phyloP scores from a whole-genome alignment of 1,139 yeast species.

The Taphrina pruni region DNA sequence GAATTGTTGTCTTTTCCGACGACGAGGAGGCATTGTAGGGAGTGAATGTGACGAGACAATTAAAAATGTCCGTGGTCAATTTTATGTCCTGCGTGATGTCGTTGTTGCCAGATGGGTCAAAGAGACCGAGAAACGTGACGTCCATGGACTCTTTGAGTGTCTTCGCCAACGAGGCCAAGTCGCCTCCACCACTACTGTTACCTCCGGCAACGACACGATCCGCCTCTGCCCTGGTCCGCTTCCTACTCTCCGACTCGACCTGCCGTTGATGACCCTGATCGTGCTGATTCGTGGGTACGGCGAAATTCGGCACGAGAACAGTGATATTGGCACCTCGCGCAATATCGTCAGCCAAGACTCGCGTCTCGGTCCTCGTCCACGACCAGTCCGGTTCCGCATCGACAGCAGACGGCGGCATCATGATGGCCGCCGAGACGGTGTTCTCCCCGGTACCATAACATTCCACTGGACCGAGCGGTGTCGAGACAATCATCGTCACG shows the following conservation, averaged over 20 bases:
- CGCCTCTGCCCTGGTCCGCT: background rate
- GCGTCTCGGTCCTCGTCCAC: constrained; percentile 6
- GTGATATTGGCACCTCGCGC: constrained; percentile 37
- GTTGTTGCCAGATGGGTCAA: background rate
- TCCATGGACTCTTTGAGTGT: constrained; percentile 1
- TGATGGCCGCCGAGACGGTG: constrained; percentile 8
- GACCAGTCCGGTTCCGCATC: background rate
- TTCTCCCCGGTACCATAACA: constrained; percentile 38
- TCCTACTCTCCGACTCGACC: background rate
- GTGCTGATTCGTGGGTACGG: background rate
- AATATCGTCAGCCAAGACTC: constrained; percentile 24
- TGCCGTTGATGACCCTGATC: background rate
- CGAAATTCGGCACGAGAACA: constrained; percentile 23
- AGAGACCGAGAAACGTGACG: constrained; percentile 4
- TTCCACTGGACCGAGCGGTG: background rate
- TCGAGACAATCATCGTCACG: background rate
- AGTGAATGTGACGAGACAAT: constrained; percentile 3
- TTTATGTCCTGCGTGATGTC: background rate
- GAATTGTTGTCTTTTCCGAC: background rate
- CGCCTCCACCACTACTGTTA: background rate
- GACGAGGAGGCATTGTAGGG: background rate
- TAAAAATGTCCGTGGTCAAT: background rate
- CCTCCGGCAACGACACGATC: background rate
- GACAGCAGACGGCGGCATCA: constrained; percentile 4
- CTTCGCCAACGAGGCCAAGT: background rate